phyloP scores from a whole-genome alignment of 2,329 filamentous ascomycete species.

The Fusarium nodosum region DNA sequence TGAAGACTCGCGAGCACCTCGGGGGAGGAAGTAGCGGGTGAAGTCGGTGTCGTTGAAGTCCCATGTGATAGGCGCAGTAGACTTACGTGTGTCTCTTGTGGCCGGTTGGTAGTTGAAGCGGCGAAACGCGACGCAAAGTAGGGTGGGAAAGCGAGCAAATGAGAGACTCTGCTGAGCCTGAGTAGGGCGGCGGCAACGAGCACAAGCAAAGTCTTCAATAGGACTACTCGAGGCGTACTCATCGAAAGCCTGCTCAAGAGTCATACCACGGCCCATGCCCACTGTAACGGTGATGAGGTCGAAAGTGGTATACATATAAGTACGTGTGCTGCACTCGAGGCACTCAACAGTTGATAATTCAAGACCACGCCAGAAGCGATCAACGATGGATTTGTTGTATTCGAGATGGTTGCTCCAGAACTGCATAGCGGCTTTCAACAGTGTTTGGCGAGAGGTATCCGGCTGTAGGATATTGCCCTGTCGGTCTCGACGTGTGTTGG shows the following conservation, averaged over 20 bases:
- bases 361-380: constrained; percentile 83
- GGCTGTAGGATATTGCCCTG: constrained; percentile 52
- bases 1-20: constrained; percentile 51
- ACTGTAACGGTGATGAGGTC: constrained; percentile 68
- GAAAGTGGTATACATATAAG: constrained; percentile 60
- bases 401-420: constrained; percentile 82
- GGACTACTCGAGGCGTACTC: constrained; percentile 77
- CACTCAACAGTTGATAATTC: constrained; percentile 80
- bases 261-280: constrained; percentile 50
- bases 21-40: constrained; percentile 58
- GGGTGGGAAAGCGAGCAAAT: constrained; percentile 82
- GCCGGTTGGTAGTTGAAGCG: constrained; percentile 60
- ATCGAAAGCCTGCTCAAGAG: constrained; percentile 74
- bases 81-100: constrained; percentile 67
- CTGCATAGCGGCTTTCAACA: constrained; percentile 72
- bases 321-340: constrained; percentile 66
- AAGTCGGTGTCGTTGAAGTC: constrained; percentile 78
- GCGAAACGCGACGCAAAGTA: constrained; percentile 83
- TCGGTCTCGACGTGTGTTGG: constrained; percentile 72
- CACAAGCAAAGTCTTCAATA: constrained; percentile 79
- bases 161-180: constrained; percentile 78
- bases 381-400: constrained; percentile 80
- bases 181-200: constrained; percentile 77
- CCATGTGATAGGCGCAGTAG: constrained; percentile 79
- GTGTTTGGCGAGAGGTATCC: constrained; percentile 52